Percentiles rank a stretch among this genome's conserved stretches.
Evolutionary conservation across 768 basidiomycete species (phyloP).

Genomic region (Vishniacozyma victoriae): DNA sequence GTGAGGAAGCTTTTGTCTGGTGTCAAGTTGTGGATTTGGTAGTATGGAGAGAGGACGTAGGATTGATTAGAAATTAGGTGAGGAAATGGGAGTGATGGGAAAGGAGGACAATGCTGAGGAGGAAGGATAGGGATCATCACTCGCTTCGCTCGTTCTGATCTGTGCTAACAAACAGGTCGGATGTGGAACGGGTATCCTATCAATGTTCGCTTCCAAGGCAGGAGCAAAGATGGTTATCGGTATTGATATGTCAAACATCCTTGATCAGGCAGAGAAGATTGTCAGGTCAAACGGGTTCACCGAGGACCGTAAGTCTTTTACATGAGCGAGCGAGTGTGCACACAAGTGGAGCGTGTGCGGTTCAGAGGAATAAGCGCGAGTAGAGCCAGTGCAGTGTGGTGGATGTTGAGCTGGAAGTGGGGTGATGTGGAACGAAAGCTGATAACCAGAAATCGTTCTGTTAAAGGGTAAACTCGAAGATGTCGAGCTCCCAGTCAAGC

Average conservation of each 20-base stretch:
- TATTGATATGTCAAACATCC: slow-evolving; percentile 99
- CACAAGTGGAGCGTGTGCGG: too few species aligned
- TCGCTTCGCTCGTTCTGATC: too few species aligned
- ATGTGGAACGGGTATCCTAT: slow-evolving; percentile 94
- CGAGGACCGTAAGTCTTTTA: slow-evolving; percentile 62
- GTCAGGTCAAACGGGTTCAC: slow-evolving; percentile 93
- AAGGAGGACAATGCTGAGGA: too few species aligned
- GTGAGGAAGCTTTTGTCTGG: not conserved
- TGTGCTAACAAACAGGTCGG: too few species aligned
- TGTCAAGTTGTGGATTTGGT: too few species aligned
- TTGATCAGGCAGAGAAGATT: slow-evolving; percentile 97
- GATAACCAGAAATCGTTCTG: slow-evolving; percentile 73
- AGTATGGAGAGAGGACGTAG: too few species aligned
- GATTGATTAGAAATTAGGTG: not conserved
- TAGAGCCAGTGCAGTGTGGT: too few species aligned
- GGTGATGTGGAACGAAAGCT: too few species aligned
- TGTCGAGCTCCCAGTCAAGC: slow-evolving; percentile 71
- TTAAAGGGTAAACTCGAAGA: slow-evolving; percentile 99
- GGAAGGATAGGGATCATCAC: too few species aligned
- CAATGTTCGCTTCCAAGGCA: slow-evolving; percentile 96
- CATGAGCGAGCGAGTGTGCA: not conserved
- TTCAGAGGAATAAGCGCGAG: too few species aligned
- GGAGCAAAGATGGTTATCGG: slow-evolving; percentile 91
- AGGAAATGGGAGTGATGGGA: not conserved
- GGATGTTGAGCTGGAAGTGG: too few species aligned